Percentiles rank a stretch among this genome's conserved stretches.
phyloP scores from a whole-genome alignment of 257 asterid species.

The Solanum ossicruentum region DNA sequence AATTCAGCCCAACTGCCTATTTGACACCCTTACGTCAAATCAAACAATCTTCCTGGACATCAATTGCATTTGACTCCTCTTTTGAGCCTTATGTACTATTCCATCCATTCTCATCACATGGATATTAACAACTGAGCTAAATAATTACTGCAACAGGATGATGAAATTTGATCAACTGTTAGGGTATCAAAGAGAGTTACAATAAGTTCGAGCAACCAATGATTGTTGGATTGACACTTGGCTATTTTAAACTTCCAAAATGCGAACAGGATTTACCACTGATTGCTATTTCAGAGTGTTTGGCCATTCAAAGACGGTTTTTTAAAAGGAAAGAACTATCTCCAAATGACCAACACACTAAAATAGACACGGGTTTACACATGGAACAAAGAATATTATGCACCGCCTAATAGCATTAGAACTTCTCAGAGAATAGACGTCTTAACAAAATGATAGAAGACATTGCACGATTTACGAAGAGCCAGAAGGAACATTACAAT shows the following conservation, averaged over 20 bases:
- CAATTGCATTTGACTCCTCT: neutral
- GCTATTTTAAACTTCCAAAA: neutral
- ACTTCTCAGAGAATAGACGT: neutral
- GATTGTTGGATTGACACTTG: neutral
- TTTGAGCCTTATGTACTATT: neutral
- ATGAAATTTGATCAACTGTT: neutral
- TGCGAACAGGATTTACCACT: neutral
- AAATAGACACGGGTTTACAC: neutral
- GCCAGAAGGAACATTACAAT: conserved; percentile 31
- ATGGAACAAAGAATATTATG: neutral
- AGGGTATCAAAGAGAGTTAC: neutral
- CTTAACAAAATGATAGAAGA: neutral
- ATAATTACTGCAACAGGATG: neutral
- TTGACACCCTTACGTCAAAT: neutral
- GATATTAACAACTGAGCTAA: neutral
- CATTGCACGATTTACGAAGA: neutral
- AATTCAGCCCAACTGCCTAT: neutral
- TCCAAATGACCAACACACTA: neutral
- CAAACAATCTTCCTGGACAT: neutral
- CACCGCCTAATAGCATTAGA: neutral
- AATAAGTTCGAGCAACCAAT: neutral
- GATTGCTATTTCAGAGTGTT: neutral
- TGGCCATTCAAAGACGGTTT: neutral
- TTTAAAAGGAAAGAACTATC: neutral
- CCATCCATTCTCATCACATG: neutral